Evolutionary conservation across 192 early-diverging fungal species (phyloP).

Genomic region (Backusella australiensis): DNA sequence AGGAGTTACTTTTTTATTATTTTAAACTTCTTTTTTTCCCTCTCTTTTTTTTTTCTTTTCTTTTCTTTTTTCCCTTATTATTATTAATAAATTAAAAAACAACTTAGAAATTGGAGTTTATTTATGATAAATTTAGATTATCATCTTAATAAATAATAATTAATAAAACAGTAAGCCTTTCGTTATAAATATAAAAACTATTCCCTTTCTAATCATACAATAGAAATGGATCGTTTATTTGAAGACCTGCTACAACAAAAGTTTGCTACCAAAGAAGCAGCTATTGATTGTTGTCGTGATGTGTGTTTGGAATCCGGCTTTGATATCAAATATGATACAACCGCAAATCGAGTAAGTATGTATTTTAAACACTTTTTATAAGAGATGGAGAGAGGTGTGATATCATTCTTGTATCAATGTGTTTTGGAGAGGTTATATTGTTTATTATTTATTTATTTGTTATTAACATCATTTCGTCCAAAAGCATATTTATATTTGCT

Average conservation of each 20-base stretch:
- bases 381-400: not conserved
- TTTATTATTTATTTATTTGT: not conserved
- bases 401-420: not conserved
- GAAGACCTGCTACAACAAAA: not conserved
- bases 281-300: slow-evolving; percentile 41
- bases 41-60: not conserved
- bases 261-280: slow-evolving; percentile 30
- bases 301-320: slow-evolving; percentile 46
- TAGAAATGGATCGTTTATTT: not conserved
- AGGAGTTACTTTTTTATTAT: not conserved
- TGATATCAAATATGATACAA: slow-evolving; percentile 51
- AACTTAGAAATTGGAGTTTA: not conserved
- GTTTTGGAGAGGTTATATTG: not conserved
- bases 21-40: no score
- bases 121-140: not conserved
- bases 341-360: slow-evolving; percentile 46
- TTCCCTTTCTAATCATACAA: not conserved
- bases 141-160: not conserved
- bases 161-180: not conserved
- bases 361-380: slow-evolving; percentile 2
- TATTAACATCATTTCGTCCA: not conserved
- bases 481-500: slow-evolving; percentile 51
- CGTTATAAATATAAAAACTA: no score
- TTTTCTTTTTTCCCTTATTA: not conserved
- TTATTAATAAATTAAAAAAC: not conserved